phyloP scores from a whole-genome alignment of 2,329 filamentous ascomycete species.

The Penicillium oxalicum region DNA sequence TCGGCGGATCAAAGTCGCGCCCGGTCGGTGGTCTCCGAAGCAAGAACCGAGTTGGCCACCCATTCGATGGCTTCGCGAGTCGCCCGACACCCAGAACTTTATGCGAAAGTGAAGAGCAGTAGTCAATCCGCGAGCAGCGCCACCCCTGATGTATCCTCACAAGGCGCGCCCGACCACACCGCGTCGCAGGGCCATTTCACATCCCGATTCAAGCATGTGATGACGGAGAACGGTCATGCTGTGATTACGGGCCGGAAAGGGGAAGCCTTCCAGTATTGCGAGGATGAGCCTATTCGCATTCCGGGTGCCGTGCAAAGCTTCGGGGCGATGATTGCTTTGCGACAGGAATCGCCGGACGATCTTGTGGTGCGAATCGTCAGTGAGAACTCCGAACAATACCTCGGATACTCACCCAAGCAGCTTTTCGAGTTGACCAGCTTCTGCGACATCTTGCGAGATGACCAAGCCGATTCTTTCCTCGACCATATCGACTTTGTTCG shows the following conservation, averaged over 20 bases:
- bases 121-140: constrained; percentile 7
- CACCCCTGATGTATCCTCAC: constrained; percentile 2
- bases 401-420: constrained; percentile 70
- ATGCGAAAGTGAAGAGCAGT: constrained; percentile 10
- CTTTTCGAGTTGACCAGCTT: constrained; percentile 71
- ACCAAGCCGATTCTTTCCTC: constrained; percentile 74
- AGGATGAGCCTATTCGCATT: constrained; percentile 86
- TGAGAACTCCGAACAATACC: constrained; percentile 69
- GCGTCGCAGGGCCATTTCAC: constrained; percentile 54
- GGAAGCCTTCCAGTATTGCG: constrained; percentile 67
- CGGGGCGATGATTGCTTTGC: constrained; percentile 67
- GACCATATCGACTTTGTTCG: constrained; percentile 85
- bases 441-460: constrained; percentile 74
- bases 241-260: constrained; percentile 75
- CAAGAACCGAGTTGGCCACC: constrained; percentile 14
- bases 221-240: constrained; percentile 71
- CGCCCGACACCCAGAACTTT: constrained; percentile 15
- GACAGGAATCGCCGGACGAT: constrained; percentile 57
- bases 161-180: not conserved
- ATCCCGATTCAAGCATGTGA: constrained; percentile 69
- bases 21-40: constrained; percentile 9
- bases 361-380: constrained; percentile 68
- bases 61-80: constrained; percentile 17
- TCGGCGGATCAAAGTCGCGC: constrained; percentile 13
- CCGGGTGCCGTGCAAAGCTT: constrained; percentile 77